Evolutionary conservation across 176 grass and related monocot genomes (phyloP), one percentile per base, ranked within the genome.

Genomic region (Phoenix roebelenii): DNA sequence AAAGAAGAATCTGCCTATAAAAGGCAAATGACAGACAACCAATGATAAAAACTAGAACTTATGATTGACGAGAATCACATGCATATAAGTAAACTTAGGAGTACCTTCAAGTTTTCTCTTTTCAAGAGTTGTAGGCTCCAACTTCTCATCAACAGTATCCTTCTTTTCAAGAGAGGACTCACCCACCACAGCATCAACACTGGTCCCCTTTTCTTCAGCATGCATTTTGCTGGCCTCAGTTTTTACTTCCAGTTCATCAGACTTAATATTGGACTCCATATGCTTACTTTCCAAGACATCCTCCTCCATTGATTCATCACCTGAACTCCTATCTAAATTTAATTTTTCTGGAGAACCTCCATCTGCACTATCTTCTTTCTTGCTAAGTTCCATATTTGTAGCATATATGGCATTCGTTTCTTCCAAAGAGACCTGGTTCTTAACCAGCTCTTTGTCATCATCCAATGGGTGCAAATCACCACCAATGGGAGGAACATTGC

Each of bases 271-370:
- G 61, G 81, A 80, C 53, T 99, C 88, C 61, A 79, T 70, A 53
- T 82, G 76, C 64, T 83, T 99, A 73, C 66, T 79, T 65, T 99
- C 88, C 32, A 74, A 57, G 20, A 83, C 70, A 93, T 99, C 94
- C 65, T 92, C 94, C 67, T 99, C 94, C 85, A 99, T 83, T 64
- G 88, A 99, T 55, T 99, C 94, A 76, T 99, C 94, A 79, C 87
- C 82, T 71, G 94, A 99, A 80, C 87, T 92, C 88, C 87, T 85
- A 78, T 97, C 93, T 88, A 91, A 78, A 72, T 85, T 92, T 76
- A 97, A 68, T 85, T 88, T 97, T 69, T 97, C 93, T 70, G 93
- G 84, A 72, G 84, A 99, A 18, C 53, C 32, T 23, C 51, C 79
- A 61, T 89, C 85, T 79, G 71, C 55, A 44, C 23, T 72, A 53